Conservation (phyloP, 345 rosid genomes). For the Eucalyptus victrix region DNA sequence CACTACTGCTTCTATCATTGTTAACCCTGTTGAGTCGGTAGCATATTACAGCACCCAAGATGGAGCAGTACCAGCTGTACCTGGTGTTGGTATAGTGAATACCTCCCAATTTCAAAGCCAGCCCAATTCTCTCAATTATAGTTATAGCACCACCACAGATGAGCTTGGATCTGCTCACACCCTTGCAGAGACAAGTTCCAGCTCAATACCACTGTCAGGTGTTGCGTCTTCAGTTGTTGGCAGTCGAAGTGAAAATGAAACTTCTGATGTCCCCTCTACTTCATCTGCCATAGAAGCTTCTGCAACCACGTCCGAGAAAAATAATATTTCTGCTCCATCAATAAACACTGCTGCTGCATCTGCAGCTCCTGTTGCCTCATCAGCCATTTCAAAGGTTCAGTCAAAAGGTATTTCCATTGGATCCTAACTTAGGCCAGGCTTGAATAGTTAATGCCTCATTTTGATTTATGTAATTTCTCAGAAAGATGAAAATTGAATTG, state of each 20-base stretch:
- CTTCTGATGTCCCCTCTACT: constrained; percentile 20
- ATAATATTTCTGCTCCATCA: constrained; percentile 5
- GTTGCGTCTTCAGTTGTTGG: constrained; percentile 5
- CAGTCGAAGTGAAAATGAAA: constrained; percentile 9
- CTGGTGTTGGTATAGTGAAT: constrained; percentile 19
- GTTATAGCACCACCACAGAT: constrained; percentile 1
- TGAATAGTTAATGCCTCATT: not conserved
- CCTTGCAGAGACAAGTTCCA: constrained; percentile 4
- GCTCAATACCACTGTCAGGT: not conserved
- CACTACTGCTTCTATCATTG: constrained; percentile 33
- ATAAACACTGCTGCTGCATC: constrained; percentile 7
- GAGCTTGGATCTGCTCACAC: constrained; percentile 7
- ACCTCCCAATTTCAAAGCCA: constrained; percentile 29
- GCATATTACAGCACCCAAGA: constrained; percentile 49
- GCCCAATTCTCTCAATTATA: constrained; percentile 18
- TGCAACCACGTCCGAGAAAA: constrained; percentile 7
- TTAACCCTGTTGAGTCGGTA: constrained; percentile 26
- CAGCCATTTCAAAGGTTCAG: constrained; percentile 36
- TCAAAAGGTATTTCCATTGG: constrained; percentile 49
- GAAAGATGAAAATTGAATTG: not conserved
- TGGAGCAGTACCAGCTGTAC: constrained; percentile 28
- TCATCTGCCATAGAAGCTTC: constrained; percentile 12
- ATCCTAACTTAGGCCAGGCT: not conserved
- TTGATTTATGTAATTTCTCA: not conserved
- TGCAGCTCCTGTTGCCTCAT: constrained; percentile 16